Evolutionary conservation across 768 basidiomycete species (phyloP).

Genomic region (Omphalotus guepiniiformis): DNA sequence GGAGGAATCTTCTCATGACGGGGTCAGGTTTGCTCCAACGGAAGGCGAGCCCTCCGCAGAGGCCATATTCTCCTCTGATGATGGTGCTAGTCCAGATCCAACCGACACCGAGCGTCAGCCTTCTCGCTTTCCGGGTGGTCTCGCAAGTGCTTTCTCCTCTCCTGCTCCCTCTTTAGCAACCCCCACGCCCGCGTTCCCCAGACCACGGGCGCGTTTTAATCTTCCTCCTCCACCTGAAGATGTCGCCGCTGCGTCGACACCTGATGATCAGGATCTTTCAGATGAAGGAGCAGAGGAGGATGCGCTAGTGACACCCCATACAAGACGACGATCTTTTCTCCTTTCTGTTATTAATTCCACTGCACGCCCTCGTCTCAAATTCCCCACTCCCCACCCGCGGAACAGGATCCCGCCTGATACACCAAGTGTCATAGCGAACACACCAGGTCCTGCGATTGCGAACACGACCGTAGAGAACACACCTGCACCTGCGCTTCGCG

Average conservation of each 20-base stretch:
- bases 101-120: conserved; percentile 23
- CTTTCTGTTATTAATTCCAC: conserved; percentile 83
- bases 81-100: conserved; percentile 34
- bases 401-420: conserved; percentile 28
- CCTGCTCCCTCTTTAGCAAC: conserved; percentile 55
- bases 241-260: conserved; percentile 18
- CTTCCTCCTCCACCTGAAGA: conserved; percentile 34
- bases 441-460: conserved; percentile 24
- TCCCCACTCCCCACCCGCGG: conserved; percentile 60
- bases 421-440: conserved; percentile 29
- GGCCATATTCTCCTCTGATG: conserved; percentile 74
- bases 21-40: conserved; percentile 17
- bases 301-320: conserved; percentile 61
- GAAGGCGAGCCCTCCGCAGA: conserved; percentile 30
- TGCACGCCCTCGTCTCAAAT: conserved; percentile 64
- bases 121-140: conserved; percentile 27
- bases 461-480: conserved; percentile 25
- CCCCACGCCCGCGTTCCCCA: conserved; percentile 64
- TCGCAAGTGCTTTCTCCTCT: conserved; percentile 46
- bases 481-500: conserved; percentile 33
- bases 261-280: conserved; percentile 16
- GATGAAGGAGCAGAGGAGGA: conserved; percentile 30
- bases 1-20: conserved; percentile 15
- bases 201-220: conserved; percentile 58
- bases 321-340: conserved; percentile 76